Conservation (phyloP, 2,329 filamentous ascomycete species). For the Verticillium albo-atrum region DNA sequence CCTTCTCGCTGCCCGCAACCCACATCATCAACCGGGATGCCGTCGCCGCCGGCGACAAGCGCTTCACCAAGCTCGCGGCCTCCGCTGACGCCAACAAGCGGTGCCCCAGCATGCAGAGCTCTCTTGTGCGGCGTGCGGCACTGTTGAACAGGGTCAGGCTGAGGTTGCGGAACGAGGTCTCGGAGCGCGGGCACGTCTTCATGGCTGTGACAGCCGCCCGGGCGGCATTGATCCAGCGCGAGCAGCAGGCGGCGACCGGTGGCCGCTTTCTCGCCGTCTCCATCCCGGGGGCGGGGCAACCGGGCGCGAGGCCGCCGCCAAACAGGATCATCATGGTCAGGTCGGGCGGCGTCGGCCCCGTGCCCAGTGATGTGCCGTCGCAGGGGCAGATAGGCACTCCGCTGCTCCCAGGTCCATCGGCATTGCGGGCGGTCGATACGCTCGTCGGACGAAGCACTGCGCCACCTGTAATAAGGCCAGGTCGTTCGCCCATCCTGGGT, state of each 20-base stretch:
- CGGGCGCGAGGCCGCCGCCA: background rate
- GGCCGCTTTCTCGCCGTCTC: conserved; percentile 22
- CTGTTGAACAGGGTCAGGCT: conserved; percentile 58
- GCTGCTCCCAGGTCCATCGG: background rate
- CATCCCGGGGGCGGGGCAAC: background rate
- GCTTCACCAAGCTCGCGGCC: conserved; percentile 44
- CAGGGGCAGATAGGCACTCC: background rate
- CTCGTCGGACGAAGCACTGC: background rate
- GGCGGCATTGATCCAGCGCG: conserved; percentile 27
- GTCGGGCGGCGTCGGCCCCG: conserved; percentile 1
- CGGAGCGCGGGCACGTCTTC: conserved; percentile 21
- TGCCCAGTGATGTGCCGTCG: background rate
- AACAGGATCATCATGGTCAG: background rate
- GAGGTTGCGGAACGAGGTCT: conserved; percentile 34
- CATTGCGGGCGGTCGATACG: background rate
- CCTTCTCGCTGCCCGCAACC: conserved; percentile 65
- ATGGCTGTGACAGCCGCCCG: conserved; percentile 24
- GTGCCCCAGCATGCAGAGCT: conserved; percentile 39
- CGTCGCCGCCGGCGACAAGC: conserved; percentile 36
- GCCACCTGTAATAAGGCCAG: conserved; percentile 2
- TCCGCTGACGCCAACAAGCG: conserved; percentile 29
- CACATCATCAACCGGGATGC: conserved; percentile 63
- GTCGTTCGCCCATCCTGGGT: conserved; percentile 19
- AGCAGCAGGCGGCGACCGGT: conserved; percentile 25
- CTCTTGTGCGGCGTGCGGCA: conserved; percentile 58